A percentile compares a stretch with the other conserved stretches of the same genome.
Evolutionary conservation across 805 yeast genomes (phyloP).

Genomic region (Ogataea siamensis): DNA sequence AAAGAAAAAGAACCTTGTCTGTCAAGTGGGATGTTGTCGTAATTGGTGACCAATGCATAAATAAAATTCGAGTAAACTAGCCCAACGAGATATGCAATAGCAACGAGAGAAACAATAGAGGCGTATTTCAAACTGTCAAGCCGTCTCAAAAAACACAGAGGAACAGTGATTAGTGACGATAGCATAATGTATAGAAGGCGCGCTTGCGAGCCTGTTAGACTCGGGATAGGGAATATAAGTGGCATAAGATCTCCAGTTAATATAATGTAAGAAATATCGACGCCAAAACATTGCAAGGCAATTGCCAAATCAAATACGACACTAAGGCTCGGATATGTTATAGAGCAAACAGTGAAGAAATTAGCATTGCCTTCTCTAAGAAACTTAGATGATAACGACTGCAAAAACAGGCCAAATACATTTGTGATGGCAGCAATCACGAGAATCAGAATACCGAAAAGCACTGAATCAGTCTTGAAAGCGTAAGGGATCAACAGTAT

Average conservation of each 20-base stretch:
- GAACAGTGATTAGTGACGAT: slow-evolving; percentile 54
- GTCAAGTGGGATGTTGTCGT: slow-evolving; percentile 42
- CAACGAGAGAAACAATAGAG: slow-evolving; percentile 63
- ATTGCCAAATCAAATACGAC: slow-evolving; percentile 74
- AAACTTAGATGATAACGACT: slow-evolving; percentile 56
- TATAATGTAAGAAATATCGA: slow-evolving; percentile 66
- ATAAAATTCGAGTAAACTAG: slow-evolving; percentile 53
- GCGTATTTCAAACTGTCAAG: slow-evolving; percentile 71
- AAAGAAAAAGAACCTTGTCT: slow-evolving; percentile 44
- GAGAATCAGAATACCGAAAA: slow-evolving; percentile 55
- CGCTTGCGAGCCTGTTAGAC: slow-evolving; percentile 27
- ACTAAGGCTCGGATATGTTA: slow-evolving; percentile 69
- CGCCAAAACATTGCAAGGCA: slow-evolving; percentile 78
- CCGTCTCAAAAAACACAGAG: slow-evolving; percentile 58
- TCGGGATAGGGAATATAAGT: slow-evolving; percentile 41
- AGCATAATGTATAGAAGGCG: slow-evolving; percentile 55
- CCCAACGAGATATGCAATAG: slow-evolving; percentile 60
- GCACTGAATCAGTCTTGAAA: slow-evolving; percentile 62
- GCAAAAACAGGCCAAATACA: slow-evolving; percentile 63
- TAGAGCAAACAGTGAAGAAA: slow-evolving; percentile 66
- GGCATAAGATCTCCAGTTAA: slow-evolving; percentile 79
- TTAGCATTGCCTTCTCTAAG: slow-evolving; percentile 62
- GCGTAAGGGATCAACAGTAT: slow-evolving; percentile 74
- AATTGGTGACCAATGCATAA: slow-evolving; percentile 21
- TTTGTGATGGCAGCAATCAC: slow-evolving; percentile 64